Evolutionary conservation across 2,329 filamentous ascomycete species (phyloP), one percentile per base, ranked within the genome.

Genomic region (Botrytis fabae): DNA sequence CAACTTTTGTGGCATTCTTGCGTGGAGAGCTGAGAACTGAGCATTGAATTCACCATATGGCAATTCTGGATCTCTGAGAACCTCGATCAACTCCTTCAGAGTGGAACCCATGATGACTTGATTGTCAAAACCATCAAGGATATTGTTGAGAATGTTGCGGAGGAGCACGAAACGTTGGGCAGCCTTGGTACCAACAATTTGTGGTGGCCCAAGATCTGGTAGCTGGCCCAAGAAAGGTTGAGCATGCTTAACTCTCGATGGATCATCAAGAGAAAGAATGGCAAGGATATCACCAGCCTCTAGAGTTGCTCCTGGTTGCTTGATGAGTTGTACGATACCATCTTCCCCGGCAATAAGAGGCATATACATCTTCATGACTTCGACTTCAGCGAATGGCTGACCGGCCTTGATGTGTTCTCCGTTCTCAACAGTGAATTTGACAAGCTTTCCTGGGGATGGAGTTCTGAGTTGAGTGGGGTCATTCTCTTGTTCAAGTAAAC

Each of bases 311-410:
- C 96, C 96, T 75, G 96, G 96, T 85, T 98, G 96, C 89, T 99
- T 99, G 87, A 99, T 97, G 80, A 99, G 89, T 85, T 98, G 96
- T 73, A 99, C 95, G 71, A 97, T 89, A 86, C 96, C 96, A 79
- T 97, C 96, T 83, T 99, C 96, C 81, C 95, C 92, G 4, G 96
- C 93, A 75, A 99, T 89, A 72, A 99, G 88, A 80, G 96, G 96
- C 96, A 99, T 99, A 88, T 98, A 98, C 96, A 99, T 99, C 89
- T 99, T 99, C 96, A 99, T 99, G 84, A 99, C 96, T 85, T 99
- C 96, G 59, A 99, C 95, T 83, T 99, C 96, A 72, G 96, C 96
- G 81, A 94, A 99, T 48, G 95, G 87, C 83, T 98, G 93, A 73
- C 95, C 95, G 78, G 97, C 94, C 83, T 90, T 92, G 83, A 99